These are phyloP conservation scores for Posidonia australis DNA, from an alignment of 106 monocot species.

Conservation along the genomic window DNA sequence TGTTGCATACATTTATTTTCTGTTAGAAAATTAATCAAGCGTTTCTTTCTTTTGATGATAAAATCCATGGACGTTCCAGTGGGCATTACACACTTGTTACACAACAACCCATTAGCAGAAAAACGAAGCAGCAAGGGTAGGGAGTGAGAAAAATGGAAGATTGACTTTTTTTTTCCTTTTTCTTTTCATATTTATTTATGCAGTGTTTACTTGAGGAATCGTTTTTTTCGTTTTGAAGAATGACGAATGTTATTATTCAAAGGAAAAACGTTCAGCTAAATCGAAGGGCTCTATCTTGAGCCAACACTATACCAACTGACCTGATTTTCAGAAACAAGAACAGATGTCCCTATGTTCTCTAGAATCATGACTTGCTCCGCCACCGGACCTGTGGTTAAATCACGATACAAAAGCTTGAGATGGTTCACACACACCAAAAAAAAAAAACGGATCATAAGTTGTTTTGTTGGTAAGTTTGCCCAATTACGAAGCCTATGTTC, in stretches of 20 bases:
- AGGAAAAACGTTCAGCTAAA: neutral
- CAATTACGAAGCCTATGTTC: neutral
- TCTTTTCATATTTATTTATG: neutral
- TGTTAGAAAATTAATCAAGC: too few species aligned
- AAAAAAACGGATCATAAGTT: neutral
- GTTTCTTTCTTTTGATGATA: too few species aligned
- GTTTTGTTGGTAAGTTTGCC: neutral
- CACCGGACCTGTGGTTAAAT: slow-evolving; percentile 49
- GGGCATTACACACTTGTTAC: too few species aligned
- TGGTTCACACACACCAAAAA: too few species aligned
- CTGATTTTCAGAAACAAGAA: slow-evolving; percentile 94
- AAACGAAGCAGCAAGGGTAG: too few species aligned
- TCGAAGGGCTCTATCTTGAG: neutral
- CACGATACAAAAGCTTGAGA: neutral
- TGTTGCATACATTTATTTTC: too few species aligned
- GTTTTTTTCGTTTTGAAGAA: too few species aligned
- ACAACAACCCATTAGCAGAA: too few species aligned
- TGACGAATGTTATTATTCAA: neutral
- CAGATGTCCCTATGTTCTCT: slow-evolving; percentile 89
- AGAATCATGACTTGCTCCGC: slow-evolving; percentile 91
- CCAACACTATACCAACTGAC: slow-evolving; percentile 15
- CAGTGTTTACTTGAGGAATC: neutral
- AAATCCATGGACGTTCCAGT: too few species aligned
- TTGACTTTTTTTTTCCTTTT: too few species aligned
- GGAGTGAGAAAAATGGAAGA: too few species aligned